Evolutionary conservation across 106 monocot genomes (phyloP), one percentile per base, ranked within the genome.

Genomic region (Dendrobium officinale): DNA sequence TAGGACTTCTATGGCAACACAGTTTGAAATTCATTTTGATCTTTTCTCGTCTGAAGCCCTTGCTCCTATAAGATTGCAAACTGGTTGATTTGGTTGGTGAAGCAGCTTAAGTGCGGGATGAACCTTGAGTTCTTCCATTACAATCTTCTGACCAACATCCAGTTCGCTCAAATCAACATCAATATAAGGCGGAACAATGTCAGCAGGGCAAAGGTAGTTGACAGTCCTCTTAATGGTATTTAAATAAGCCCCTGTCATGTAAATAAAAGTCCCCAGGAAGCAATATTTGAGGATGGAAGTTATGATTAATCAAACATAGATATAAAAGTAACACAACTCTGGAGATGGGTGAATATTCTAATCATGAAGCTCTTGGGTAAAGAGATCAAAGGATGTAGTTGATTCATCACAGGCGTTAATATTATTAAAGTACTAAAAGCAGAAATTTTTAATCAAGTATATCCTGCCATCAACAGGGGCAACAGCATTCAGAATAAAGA

Each of bases 131-230:
- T 98, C 94, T 74, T 82, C 67, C 78, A 85, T 78, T 11, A 92
- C n/a, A 73, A 98, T 42, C 78, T 95, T 98, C 81, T 93, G 82
- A 13, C 91, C 91, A 8, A 90, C 90, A 86, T 98, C 95, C 78
- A 98, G 80, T 47, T 95, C 92, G 37, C 95, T 98, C 41, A 98
- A 56, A 80, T 98, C 98, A 24, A 99, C 98, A 72, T 99, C 95
- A 56, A 99, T 95, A 77, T 95, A 99, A 8, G 98, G 98, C 29
- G 98, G 98, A 49, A 99, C 80, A 42, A 99, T 93, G 80, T 99
- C 98, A 26, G 98, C 95, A 37, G 92, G 98, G 78, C 98, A 93
- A 16, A 95, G 85, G 77, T 88, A 99, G 44, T 89, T 89, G 19
- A 93, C 92, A 16, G 95, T 95, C 77, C 98, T 88, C 80, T 87